Evolutionary conservation across 1,284 basidiomycete genomes (phyloP), one percentile per base, ranked within the genome.

Genomic region (Amylostereum areolatum): DNA sequence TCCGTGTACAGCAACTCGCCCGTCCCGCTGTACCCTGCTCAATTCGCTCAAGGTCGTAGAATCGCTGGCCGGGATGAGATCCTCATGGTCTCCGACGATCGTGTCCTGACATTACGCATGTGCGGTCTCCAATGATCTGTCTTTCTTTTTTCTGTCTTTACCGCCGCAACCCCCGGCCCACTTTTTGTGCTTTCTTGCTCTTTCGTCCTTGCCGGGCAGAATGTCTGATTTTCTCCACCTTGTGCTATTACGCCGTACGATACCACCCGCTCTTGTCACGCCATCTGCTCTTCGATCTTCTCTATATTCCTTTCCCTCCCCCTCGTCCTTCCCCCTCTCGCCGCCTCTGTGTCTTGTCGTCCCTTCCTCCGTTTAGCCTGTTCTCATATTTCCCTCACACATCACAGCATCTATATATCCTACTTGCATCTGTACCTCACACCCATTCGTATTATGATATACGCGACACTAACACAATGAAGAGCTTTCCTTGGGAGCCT

Each of bases 41-140:
- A 75, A 54, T 69, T 71, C 39, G 54, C 54, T 25, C 50, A 48
- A 10, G 45, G 50, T 36, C 55, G 43, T 18, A 50, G 53, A 6
- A 43, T 52, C 12, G 70, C 75, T 7, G 80, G 78, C 10, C 76
- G 87, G 33, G 85, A 90, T 54, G 87, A 91, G 65, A 88, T 90
- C 59, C 66, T 90, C 51, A 79, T 90, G 65, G 85, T 87, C 30
- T 88, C 86, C 4, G 88, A 89, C 59, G 88, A 89, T 66, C 79
- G 84, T 30, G 81, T 90, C 49, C 72, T 90, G 66, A 76, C 82
- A 42, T 64, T 90, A 50, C 79, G 81, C 18, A 18, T 18, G 18
- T 18, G 18, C 18, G 18, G 18, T 18, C 18, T 18, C 18, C 18
- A 18, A 18, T 18, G 18, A 18, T n/a, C 25, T 33, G 7, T 43